Evolutionary conservation across 805 yeast species (phyloP).

Genomic region (Saccharomycopsis fibuligera): DNA sequence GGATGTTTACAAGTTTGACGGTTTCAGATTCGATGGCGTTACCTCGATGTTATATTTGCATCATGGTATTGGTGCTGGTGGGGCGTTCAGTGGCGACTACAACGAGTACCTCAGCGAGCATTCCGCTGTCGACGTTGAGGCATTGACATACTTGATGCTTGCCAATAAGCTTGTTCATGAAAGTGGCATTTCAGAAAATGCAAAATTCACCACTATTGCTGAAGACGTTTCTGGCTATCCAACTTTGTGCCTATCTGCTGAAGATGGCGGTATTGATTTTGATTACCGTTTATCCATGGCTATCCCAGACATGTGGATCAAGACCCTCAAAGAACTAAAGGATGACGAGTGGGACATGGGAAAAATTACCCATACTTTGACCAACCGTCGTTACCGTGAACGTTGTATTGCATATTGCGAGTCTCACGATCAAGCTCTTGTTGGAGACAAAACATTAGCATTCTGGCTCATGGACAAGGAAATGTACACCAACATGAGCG

Average conservation of each 20-base stretch:
- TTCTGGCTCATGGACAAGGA: constrained; percentile 99
- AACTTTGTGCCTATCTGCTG: constrained; percentile 72
- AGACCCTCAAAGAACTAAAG: constrained; percentile 68
- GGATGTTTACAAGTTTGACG: constrained; percentile 83
- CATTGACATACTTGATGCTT: constrained; percentile 77
- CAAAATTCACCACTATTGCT: constrained; percentile 70
- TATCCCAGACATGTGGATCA: constrained; percentile 98
- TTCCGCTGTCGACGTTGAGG: constrained; percentile 78
- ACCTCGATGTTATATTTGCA: constrained; percentile 88
- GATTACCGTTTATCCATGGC: constrained; percentile 96
- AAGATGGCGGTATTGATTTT: constrained; percentile 84
- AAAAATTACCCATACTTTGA: constrained; percentile 67
- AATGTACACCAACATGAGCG: constrained; percentile 94
- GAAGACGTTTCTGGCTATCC: constrained; percentile 99
- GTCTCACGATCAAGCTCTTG: constrained; percentile 95
- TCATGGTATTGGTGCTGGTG: constrained; percentile 83
- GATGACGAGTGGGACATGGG: constrained; percentile 95
- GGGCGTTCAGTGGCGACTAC: constrained; percentile 86
- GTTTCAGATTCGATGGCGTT: constrained; percentile 95
- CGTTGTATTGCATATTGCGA: constrained; percentile 89
- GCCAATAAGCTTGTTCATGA: constrained; percentile 75
- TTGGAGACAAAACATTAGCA: constrained; percentile 93
- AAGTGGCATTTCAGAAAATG: constrained; percentile 37
- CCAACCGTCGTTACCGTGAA: constrained; percentile 85
- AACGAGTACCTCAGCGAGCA: constrained; percentile 79